Percentiles rank a stretch among this genome's conserved stretches.
These are phyloP conservation scores for Craterostigma plantagineum DNA, from an alignment of 257 asterid species.

Conservation along the genomic window DNA sequence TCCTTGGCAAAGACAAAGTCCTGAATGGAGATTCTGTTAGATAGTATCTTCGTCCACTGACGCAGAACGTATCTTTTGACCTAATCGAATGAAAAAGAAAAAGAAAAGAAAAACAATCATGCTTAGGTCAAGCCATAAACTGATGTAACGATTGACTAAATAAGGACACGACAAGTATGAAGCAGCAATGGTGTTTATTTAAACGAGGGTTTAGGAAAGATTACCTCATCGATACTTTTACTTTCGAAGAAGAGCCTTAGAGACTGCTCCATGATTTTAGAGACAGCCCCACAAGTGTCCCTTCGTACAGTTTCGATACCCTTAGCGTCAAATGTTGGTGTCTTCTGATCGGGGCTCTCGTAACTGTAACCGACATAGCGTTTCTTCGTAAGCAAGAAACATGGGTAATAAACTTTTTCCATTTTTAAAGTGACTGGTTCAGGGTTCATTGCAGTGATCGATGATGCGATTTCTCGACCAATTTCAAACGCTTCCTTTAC, in stretches of 20 bases:
- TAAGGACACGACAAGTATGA: background rate
- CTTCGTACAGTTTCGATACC: slow-evolving; percentile 93
- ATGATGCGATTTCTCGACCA: slow-evolving; percentile 83
- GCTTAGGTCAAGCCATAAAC: too few relatives aligned
- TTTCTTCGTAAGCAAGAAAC: slow-evolving; percentile 93
- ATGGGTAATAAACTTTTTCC: slow-evolving; percentile 89
- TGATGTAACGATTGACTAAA: too few relatives aligned
- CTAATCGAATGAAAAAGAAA: slow-evolving; percentile 26
- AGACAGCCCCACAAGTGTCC: slow-evolving; percentile 87
- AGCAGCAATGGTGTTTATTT: too few relatives aligned
- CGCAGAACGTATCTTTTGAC: slow-evolving; percentile 59
- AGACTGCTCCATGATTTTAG: slow-evolving; percentile 83
- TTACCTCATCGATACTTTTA: slow-evolving; percentile 49
- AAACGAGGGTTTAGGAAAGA: too few relatives aligned
- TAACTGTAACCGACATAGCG: slow-evolving; percentile 93
- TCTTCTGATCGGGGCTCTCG: slow-evolving; percentile 63
- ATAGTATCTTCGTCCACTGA: slow-evolving; percentile 76
- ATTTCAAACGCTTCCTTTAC: slow-evolving; percentile 53
- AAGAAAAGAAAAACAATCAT: too few relatives aligned
- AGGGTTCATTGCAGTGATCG: slow-evolving; percentile 71
- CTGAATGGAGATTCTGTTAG: slow-evolving; percentile 71
- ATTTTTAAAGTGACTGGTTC: slow-evolving; percentile 67
- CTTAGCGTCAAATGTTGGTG: slow-evolving; percentile 84
- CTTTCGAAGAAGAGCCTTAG: slow-evolving; percentile 61
- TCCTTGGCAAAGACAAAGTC: slow-evolving; percentile 94